Percentiles rank a stretch among this genome's conserved stretches.
phyloP scores from a whole-genome alignment of 176 grass and related monocot species.

The Aegilops speltoides region DNA sequence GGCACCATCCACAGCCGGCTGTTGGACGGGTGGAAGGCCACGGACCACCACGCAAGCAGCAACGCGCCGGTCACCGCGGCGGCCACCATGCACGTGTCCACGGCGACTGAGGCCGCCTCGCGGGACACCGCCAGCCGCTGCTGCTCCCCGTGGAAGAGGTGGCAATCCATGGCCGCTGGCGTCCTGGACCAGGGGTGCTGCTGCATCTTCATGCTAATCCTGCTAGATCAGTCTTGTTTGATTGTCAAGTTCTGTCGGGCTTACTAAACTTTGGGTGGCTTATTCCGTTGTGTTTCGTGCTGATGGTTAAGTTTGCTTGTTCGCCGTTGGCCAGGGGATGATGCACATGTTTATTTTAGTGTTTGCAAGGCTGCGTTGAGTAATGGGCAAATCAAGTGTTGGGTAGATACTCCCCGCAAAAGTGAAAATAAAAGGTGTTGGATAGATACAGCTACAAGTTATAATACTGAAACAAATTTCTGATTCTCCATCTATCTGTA shows the following conservation, averaged over 20 bases:
- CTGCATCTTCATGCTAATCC: background rate
- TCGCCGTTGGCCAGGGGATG: background rate
- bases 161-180: background rate
- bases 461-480: background rate
- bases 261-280: background rate
- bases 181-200: background rate
- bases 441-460: background rate
- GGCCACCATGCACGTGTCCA: constrained; percentile 39
- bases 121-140: background rate
- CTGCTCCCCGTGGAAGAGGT: background rate
- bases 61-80: constrained; percentile 29
- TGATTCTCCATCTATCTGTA: background rate
- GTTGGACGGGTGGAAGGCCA: constrained; percentile 63
- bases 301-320: background rate
- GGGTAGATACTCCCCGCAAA: background rate
- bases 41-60: constrained; percentile 62
- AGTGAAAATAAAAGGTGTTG: too few relatives aligned
- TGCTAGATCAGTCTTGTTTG: background rate
- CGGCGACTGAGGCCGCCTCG: background rate
- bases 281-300: background rate
- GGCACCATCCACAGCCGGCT: constrained; percentile 91
- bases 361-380: background rate
- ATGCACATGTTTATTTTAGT: background rate
- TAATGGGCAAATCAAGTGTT: constrained; percentile 8
- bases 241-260: background rate